A percentile compares a stretch with the other conserved stretches of the same genome.
Conservation (phyloP, 2,329 filamentous ascomycete species). For the Scleromitrula shiraiana region DNA sequence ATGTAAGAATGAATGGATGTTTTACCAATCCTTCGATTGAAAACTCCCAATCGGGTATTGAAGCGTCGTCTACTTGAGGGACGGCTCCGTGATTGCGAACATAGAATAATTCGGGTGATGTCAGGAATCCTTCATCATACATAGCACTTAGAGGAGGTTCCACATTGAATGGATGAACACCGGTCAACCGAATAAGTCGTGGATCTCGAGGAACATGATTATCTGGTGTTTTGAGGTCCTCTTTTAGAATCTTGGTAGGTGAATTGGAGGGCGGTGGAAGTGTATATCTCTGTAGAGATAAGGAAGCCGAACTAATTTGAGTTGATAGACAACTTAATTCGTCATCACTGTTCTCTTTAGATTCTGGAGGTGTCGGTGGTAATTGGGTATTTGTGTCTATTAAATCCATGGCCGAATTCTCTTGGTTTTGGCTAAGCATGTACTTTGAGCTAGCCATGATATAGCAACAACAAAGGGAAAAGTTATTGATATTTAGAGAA, state of each 20-base stretch:
- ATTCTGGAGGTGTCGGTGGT: constrained; percentile 27
- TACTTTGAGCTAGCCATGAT: not conserved
- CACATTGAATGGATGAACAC: constrained; percentile 84
- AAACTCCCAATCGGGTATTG: constrained; percentile 73
- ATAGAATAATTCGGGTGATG: constrained; percentile 81
- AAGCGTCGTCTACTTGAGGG: constrained; percentile 63
- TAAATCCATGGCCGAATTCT: not conserved
- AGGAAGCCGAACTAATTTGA: constrained; percentile 13
- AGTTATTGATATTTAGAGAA: no score
- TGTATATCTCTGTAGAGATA: constrained; percentile 32
- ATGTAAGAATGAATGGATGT: constrained; percentile 61
- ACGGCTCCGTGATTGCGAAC: constrained; percentile 86
- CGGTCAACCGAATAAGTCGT: constrained; percentile 77
- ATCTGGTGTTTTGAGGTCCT: constrained; percentile 80
- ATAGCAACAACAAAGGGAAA: not conserved
- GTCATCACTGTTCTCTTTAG: constrained; percentile 20
- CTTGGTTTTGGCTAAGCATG: no score
- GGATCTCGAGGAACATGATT: constrained; percentile 71
- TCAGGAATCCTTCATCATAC: constrained; percentile 76
- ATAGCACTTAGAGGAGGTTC: constrained; percentile 74
- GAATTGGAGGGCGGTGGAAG: constrained; percentile 57
- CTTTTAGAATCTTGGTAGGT: constrained; percentile 55
- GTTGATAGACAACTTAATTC: constrained; percentile 17
- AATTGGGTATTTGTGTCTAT: constrained; percentile 2
- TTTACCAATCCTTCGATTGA: constrained; percentile 78